These are phyloP conservation scores for Aspergillus pseudoviridinutans DNA, from an alignment of 2,329 filamentous ascomycete species.

Conservation along the genomic window DNA sequence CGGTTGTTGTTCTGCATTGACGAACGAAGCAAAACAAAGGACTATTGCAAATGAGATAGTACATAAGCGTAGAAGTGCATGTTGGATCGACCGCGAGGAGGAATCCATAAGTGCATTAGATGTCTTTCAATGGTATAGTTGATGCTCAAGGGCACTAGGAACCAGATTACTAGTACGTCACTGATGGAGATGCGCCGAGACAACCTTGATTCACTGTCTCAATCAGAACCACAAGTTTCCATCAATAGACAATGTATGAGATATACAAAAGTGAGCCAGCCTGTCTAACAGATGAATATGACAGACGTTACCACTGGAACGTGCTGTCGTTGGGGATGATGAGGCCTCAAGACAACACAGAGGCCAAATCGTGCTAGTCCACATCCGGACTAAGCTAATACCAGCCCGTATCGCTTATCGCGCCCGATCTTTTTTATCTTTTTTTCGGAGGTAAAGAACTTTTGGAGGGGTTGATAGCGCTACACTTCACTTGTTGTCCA, in stretches of 20 bases:
- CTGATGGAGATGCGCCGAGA: background rate
- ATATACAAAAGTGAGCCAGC: background rate
- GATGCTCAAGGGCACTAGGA: background rate
- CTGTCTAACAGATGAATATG: background rate
- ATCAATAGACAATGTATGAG: background rate
- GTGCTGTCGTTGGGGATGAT: background rate
- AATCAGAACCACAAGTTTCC: background rate
- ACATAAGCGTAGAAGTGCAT: constrained; percentile 5
- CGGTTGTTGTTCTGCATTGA: constrained; percentile 23
- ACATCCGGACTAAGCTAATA: background rate
- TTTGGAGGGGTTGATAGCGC: background rate
- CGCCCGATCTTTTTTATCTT: constrained; percentile 8
- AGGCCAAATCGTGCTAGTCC: constrained; percentile 8
- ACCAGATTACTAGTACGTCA: background rate
- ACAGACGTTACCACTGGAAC: background rate
- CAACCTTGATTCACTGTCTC: background rate
- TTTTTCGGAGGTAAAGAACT: constrained; percentile 2
- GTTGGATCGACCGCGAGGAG: background rate
- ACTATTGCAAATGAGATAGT: constrained; percentile 9
- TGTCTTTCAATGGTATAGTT: background rate
- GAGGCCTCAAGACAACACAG: background rate
- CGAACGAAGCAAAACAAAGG: constrained; percentile 14
- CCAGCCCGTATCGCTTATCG: constrained; percentile 20
- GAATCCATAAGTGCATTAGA: constrained; percentile 7
- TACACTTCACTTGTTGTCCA: background rate